Evolutionary conservation across 768 basidiomycete genomes (phyloP), one percentile per base, ranked within the genome.

Genomic region (Pholiota conissans): DNA sequence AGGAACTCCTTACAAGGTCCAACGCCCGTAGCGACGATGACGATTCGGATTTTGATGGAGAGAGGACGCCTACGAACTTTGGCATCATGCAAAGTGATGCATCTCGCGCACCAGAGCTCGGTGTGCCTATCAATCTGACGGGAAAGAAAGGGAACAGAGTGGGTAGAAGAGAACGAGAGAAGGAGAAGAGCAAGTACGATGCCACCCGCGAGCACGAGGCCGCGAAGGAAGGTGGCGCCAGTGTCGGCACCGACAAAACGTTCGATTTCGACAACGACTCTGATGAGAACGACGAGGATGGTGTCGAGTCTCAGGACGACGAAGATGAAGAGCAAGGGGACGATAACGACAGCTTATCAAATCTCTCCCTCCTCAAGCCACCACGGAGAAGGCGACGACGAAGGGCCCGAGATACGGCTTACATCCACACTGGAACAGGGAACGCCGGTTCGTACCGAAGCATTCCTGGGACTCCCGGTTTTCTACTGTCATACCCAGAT

Each of bases 91-190:
- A 35, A 48, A 39, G 32, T 49, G 39, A 34, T 14, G 37, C 40
- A 35, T 18, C 10, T 16, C 9, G 24, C 40, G 52, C 27, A 8
- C 16, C 13, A 18, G 32, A 52, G 10, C n/a, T 27, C 9, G 50
- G 42, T 18, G 46, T 27, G 5, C 52, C 57, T n/a, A 58, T 63
- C 35, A 65, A 56, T 56, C 34, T 64, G 45, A 30, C 54, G 5
- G 68, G 67, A 35, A 67, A 63, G 61, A 66, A 62, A 52, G 66
- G 68, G 9, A 67, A 63, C 49, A 62, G 67, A 27, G 61, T 69
- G 14, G 69, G 70, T 3, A 64, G 65, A 45, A 60, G 59, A 24
- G 65, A 69, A 57, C 59, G 65, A 22, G 67, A 71, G 35, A 60
- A 60, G 32, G 68, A 66, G 46, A 70, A 64, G 49, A 37, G 55